Conservation (phyloP, 2,329 filamentous ascomycete species). For the Endothia cerciana region DNA sequence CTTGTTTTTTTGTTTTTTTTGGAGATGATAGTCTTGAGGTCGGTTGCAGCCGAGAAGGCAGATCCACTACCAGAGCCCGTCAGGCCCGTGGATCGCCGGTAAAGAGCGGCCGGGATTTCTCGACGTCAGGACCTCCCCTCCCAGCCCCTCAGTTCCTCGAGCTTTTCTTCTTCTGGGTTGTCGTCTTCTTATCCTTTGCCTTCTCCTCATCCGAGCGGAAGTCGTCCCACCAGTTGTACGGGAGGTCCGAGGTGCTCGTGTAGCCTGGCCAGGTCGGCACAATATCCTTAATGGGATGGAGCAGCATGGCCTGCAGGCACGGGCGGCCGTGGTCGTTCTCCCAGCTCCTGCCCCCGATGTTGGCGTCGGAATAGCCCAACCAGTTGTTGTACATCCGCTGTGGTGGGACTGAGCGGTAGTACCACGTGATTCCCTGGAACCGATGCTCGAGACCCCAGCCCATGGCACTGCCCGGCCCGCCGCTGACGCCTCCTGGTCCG, state of each 20-base stretch:
- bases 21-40: not conserved
- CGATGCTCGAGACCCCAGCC: conserved; percentile 62
- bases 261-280: conserved; percentile 52
- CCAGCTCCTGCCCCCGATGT: conserved; percentile 59
- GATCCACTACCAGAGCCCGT: not conserved
- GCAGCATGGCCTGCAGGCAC: conserved; percentile 61
- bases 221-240: conserved; percentile 37
- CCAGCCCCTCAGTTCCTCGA: not conserved
- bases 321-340: conserved; percentile 59
- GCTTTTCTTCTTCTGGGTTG: not conserved
- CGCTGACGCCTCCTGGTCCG: conserved; percentile 57
- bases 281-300: conserved; percentile 65
- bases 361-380: conserved; percentile 62
- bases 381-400: conserved; percentile 66
- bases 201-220: conserved; percentile 26
- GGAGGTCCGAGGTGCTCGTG: conserved; percentile 45
- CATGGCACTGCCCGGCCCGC: conserved; percentile 59
- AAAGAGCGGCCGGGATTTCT: not conserved
- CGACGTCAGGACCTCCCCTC: not conserved
- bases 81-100: not conserved
- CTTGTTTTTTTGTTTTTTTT: no score
- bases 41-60: not conserved
- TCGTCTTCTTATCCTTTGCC: conserved; percentile 12
- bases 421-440: conserved; percentile 64
- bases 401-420: conserved; percentile 61